Conservation (phyloP, 495 filamentous ascomycete species). For the Margaritispora aquatica region DNA sequence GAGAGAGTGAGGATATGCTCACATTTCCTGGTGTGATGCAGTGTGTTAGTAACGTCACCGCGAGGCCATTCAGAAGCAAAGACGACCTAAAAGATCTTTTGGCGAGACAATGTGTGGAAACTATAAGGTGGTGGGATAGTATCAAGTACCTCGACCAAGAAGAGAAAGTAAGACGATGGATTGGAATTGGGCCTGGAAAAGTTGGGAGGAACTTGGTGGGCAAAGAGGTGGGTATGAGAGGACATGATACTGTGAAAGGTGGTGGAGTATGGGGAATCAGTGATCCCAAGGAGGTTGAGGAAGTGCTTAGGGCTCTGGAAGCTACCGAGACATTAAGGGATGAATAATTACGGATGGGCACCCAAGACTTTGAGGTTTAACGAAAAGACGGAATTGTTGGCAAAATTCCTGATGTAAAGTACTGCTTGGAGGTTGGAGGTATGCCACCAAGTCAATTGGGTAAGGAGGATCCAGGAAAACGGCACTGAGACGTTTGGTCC, state of each 20-base stretch:
- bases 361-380: background rate
- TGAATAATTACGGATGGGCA: constrained; percentile 10
- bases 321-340: constrained; percentile 52
- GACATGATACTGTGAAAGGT: constrained; percentile 70
- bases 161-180: constrained; percentile 75
- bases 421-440: background rate
- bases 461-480: background rate
- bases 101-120: constrained; percentile 75
- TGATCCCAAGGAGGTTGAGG: constrained; percentile 74
- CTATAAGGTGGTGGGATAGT: constrained; percentile 89
- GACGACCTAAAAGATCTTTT: constrained; percentile 70
- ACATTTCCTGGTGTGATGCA: constrained; percentile 66
- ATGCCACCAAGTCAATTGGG: too few relatives aligned
- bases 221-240: constrained; percentile 86
- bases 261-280: constrained; percentile 93
- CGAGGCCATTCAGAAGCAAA: constrained; percentile 64
- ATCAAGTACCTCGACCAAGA: constrained; percentile 87
- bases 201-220: constrained; percentile 91
- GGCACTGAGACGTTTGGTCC: background rate
- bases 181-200: constrained; percentile 92
- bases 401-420: background rate
- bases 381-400: too few relatives aligned
- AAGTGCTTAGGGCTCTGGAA: constrained; percentile 64
- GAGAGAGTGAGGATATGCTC: constrained; percentile 48
- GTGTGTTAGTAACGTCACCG: constrained; percentile 82